These are phyloP conservation scores for Scenedesmus sp. DNA, from an alignment of 163 green algal genomes.

Conservation along the genomic window DNA sequence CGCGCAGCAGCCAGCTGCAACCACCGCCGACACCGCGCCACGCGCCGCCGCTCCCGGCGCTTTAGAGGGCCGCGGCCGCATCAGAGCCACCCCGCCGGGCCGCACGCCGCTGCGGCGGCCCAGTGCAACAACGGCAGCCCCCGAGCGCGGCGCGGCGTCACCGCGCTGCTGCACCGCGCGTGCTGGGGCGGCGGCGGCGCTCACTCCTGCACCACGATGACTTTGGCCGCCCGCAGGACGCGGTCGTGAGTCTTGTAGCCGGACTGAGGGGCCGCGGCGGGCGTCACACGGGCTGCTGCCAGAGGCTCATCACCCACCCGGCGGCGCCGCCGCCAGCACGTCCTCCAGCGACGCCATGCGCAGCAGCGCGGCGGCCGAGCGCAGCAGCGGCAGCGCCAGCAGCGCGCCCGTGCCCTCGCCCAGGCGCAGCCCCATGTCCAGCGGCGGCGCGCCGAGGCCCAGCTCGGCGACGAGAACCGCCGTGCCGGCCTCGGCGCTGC, in stretches of 20 bases:
- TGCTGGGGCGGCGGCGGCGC: too few relatives aligned
- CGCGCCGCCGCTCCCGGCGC: too few relatives aligned
- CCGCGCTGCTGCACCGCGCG: too few relatives aligned
- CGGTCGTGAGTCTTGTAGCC: slow-evolving; percentile 93
- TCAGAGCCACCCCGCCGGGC: slow-evolving; percentile 22
- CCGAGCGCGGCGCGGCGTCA: too few relatives aligned
- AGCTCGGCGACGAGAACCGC: slow-evolving; percentile 44
- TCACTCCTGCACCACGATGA: slow-evolving; percentile 81
- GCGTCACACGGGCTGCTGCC: background rate
- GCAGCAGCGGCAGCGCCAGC: slow-evolving; percentile 59
- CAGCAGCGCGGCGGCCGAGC: slow-evolving; percentile 54
- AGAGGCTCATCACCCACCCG: background rate
- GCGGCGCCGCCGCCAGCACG: slow-evolving; percentile 32
- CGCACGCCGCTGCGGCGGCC: too few relatives aligned
- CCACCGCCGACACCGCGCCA: too few relatives aligned
- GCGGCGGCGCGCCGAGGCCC: slow-evolving; percentile 9
- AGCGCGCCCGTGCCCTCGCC: slow-evolving; percentile 63
- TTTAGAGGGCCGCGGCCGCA: too few relatives aligned
- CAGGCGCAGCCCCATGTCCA: slow-evolving; percentile 63
- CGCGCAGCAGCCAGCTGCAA: too few relatives aligned
- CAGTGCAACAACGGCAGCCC: too few relatives aligned
- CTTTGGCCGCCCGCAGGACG: slow-evolving; percentile 88
- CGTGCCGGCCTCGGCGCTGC: slow-evolving; percentile 53
- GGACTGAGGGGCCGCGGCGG: slow-evolving; percentile 54
- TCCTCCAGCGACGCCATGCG: slow-evolving; percentile 57